Evolutionary conservation across 345 rosid species (phyloP), one percentile per base, ranked within the genome.

Genomic region (Pistacia vera): DNA sequence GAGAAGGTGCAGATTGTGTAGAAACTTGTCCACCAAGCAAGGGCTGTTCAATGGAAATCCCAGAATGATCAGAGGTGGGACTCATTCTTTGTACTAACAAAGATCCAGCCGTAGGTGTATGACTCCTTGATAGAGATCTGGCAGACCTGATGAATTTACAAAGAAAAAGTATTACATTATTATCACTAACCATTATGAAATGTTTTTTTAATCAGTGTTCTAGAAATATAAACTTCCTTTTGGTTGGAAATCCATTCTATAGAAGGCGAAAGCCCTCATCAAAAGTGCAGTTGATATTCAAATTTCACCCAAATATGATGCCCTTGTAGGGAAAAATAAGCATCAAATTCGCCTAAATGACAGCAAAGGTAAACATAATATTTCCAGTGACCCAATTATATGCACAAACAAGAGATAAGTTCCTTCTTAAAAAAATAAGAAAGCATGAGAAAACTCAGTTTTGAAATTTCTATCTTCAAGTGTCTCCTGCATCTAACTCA

Each of bases 51-150:
- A 88, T 76, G 4, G 80, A 70, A 73, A 66, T 72, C 77, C 66
- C 78, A 20, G 62, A 52, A 52, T 78, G 72, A 76, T 62, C 75
- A 68, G 86, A 77, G 71, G 86, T 70, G 66, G 87, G 79, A 74
- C 85, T 73, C 87, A 86, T 85, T 80, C 86, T 79, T 77, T 82
- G 93, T 56, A 85, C 84, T 80, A 86, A 77, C 74, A 72, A 76
- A 66, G 92, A 86, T 80, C 97, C 93, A 28, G 82, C 80, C 12
- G 88, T 85, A 55, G 98, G 93, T 33, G 91, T 88, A 80, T 86
- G 90, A 80, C 97, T 91, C 54, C 90, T 90, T 35, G 98, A 80
- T 73, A 93, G 76, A 48, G 93, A 93, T 82, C 98, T 87, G 57
- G 98, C 98, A 13, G 97, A 91, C 84, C 98, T 93, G 85, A 80